Percentiles rank a stretch among this genome's conserved stretches.
These are phyloP conservation scores for Fusarium sp. DNA, from an alignment of 2,329 filamentous ascomycete genomes.

Conservation along the genomic window DNA sequence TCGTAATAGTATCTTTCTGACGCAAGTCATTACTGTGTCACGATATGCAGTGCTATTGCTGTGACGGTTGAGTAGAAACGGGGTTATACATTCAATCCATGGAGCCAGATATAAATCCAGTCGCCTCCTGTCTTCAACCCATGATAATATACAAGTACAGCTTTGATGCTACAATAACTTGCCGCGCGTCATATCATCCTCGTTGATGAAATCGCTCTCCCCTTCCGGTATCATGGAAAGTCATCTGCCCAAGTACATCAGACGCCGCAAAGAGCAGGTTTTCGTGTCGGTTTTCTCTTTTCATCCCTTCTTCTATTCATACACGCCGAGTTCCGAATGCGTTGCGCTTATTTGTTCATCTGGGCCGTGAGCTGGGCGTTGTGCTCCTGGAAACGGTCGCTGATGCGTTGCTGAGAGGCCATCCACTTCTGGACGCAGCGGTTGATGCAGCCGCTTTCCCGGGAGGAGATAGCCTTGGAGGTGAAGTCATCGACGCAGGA, in stretches of 20 bases:
- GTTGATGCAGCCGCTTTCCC: conserved; percentile 92
- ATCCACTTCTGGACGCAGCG: conserved; percentile 97
- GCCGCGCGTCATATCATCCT: conserved; percentile 28
- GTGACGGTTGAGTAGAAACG: conserved; percentile 29
- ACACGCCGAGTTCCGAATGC: conserved; percentile 25
- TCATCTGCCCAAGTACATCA: conserved; percentile 20
- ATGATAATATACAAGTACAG: conserved; percentile 48
- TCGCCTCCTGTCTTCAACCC: conserved; percentile 32
- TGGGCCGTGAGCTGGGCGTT: conserved; percentile 72
- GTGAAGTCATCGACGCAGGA: conserved; percentile 99
- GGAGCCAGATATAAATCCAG: conserved; percentile 14
- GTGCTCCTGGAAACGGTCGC: conserved; percentile 87
- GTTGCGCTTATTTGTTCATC: conserved; percentile 58
- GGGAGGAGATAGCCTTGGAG: conserved; percentile 90
- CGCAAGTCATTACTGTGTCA: background rate
- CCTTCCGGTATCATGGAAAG: conserved; percentile 24
- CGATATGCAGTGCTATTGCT: background rate
- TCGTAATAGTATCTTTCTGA: background rate
- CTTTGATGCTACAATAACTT: conserved; percentile 38
- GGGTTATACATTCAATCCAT: conserved; percentile 28
- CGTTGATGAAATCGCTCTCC: conserved; percentile 15
- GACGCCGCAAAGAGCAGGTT: conserved; percentile 19
- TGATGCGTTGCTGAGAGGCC: conserved; percentile 90
- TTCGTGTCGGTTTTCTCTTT: conserved; percentile 16
- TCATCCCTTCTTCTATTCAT: conserved; percentile 40